Conservation (phyloP, 495 filamentous ascomycete species). For the Aspergillus nidulans region DNA sequence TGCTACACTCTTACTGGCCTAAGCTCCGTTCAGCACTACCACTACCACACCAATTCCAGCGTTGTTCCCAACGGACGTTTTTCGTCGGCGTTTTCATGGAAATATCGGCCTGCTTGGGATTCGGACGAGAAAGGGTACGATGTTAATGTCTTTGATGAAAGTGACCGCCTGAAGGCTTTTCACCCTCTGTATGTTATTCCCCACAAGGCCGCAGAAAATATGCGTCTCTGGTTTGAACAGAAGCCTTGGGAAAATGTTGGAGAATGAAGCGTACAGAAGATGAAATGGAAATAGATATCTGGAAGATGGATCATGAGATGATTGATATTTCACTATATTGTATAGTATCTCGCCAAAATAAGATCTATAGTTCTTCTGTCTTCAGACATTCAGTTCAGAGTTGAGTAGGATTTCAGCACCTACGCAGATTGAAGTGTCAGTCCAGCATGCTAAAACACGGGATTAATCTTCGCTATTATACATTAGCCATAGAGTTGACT, state of each 20-base stretch:
- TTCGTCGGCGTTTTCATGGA: conserved; percentile 63
- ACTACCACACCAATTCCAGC: conserved; percentile 53
- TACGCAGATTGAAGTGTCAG: background rate
- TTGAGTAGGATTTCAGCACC: conserved; percentile 6
- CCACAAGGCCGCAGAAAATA: conserved; percentile 58
- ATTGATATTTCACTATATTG: background rate
- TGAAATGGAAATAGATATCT: background rate
- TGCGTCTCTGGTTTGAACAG: conserved; percentile 58
- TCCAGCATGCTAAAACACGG: background rate
- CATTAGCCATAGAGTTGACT: background rate
- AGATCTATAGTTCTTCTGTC: background rate
- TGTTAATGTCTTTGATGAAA: conserved; percentile 41
- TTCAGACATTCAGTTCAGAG: background rate
- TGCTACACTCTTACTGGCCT: conserved; percentile 87
- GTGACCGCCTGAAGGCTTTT: conserved; percentile 48
- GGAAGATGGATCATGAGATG: background rate
- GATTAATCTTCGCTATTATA: background rate
- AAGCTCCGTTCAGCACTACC: conserved; percentile 73
- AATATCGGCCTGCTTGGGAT: conserved; percentile 43
- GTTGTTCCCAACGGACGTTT: conserved; percentile 31
- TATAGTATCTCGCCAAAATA: background rate
- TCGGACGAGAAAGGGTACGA: conserved; percentile 41
- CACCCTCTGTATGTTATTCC: conserved; percentile 89
- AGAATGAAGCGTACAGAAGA: background rate
- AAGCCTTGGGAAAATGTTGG: conserved; percentile 13